Evolutionary conservation across 805 yeast genomes (phyloP).

Genomic region (Kodamaea lidongshanica): DNA sequence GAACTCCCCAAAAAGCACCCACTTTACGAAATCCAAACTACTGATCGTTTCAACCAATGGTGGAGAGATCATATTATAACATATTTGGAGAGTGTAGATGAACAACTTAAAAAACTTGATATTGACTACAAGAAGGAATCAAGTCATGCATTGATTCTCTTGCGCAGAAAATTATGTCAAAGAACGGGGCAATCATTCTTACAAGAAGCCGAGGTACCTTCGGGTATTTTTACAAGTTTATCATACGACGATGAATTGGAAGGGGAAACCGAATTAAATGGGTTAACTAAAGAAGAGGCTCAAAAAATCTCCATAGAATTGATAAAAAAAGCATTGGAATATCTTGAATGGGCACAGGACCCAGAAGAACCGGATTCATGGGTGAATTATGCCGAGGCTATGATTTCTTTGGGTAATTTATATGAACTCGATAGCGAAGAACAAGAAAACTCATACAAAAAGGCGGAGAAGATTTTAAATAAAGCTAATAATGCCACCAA

Average conservation of each 20-base stretch:
- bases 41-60: conserved; percentile 48
- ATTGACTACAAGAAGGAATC: conserved; percentile 4
- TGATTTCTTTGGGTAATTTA: conserved; percentile 72
- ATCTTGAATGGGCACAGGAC: conserved; percentile 54
- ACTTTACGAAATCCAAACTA: conserved; percentile 35
- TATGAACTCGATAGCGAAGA: conserved; percentile 57
- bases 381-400: conserved; percentile 83
- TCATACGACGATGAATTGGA: conserved; percentile 52
- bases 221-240: conserved; percentile 47
- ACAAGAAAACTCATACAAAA: conserved; percentile 58
- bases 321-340: conserved; percentile 49
- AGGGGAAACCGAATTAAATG: conserved; percentile 25
- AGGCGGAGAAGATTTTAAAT: conserved; percentile 62
- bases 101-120: conserved; percentile 10
- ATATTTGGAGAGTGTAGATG: conserved; percentile 28
- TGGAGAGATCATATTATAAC: conserved; percentile 43
- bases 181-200: conserved; percentile 58
- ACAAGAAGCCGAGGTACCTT: conserved; percentile 59
- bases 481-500: conserved; percentile 77
- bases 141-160: conserved; percentile 13
- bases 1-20: conserved; percentile 51
- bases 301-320: conserved; percentile 43
- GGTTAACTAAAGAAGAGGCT: conserved; percentile 36
- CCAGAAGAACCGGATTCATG: conserved; percentile 74
- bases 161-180: conserved; percentile 38